Base-by-base conservation (phyloP, 1,139 yeast species). In the Suhomyces chickasaworum region DNA sequence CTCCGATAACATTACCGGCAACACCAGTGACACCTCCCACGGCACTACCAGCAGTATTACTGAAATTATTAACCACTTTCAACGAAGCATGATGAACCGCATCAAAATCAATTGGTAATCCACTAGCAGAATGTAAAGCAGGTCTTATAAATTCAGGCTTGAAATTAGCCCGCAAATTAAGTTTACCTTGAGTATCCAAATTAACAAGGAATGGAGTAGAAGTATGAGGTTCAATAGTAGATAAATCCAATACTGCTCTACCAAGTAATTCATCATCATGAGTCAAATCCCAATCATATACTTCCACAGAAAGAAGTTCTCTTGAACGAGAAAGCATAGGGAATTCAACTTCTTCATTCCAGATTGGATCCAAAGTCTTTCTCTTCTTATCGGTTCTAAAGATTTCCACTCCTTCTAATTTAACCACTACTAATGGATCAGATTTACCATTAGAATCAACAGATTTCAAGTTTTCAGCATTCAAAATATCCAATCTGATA, bases 261-360 rank as follows among this genome's bases (percentile, higher is more conserved):
- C 91, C 90, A 46, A 86, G 65, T 32, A 76, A 63, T 55, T 81
- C 86, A 60, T 84, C 82, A 43, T 75, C 78, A 52, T 87, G 90
- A 23, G 89, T 78, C 58, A 83, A 75, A 65, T 86, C 93, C 93
- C 93, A 86, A 64, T 86, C 95, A 57, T 68, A 80, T 12, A 84
- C 80, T 45, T 77, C 77, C 35, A 84, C 56, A 37, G 65, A 51
- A 23, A 84, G 59, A 20, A 69, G 56, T 41, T 78, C 73, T 61
- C 86, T 78, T 1, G 82, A 69, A 63, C 89, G 80, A 0, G 93
- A 84, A 25, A 78, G 71, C 51, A 86, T 64, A 13, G 86, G 83
- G 57, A 86, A 65, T n/a, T 73, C 75, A 17, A 75, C 68, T 3
- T 68, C 60, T 56, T 85, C 91, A 59, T 85, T 83, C 88, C 89